phyloP scores from a whole-genome alignment of 1,139 yeast genomes.

The Meyerozyma athensensis region DNA sequence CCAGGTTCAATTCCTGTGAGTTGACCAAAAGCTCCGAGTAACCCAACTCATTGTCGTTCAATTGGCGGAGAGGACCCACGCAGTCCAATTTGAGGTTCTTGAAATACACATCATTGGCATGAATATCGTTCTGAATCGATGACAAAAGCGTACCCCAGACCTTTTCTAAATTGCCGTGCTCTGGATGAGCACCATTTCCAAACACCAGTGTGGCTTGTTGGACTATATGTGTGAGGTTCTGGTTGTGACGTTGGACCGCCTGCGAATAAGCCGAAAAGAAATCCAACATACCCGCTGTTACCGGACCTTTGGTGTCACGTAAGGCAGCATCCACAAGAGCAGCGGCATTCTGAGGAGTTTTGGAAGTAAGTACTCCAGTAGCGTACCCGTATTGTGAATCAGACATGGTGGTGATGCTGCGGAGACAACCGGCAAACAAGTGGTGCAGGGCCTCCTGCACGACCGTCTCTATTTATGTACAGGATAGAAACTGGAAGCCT shows the following conservation, averaged over 20 bases:
- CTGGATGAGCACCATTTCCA: constrained; percentile 10
- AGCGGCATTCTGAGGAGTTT: constrained; percentile 41
- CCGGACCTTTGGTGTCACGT: background rate
- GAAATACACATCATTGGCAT: constrained; percentile 47
- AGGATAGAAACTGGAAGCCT: too few relatives aligned
- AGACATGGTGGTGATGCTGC: constrained; percentile 12
- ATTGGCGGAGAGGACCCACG: constrained; percentile 49
- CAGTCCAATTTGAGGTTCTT: constrained; percentile 53
- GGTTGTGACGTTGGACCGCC: constrained; percentile 11
- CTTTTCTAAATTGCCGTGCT: constrained; percentile 52
- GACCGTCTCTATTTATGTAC: too few relatives aligned
- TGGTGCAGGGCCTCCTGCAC: too few relatives aligned
- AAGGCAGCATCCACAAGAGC: constrained; percentile 14
- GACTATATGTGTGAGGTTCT: constrained; percentile 11
- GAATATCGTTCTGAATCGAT: constrained; percentile 49
- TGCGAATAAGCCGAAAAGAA: constrained; percentile 14
- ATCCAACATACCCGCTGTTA: constrained; percentile 10
- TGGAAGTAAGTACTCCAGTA: constrained; percentile 41
- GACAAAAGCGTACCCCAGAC: constrained; percentile 56
- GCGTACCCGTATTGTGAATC: constrained; percentile 25
- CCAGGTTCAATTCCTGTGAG: constrained; percentile 38
- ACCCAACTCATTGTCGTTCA: constrained; percentile 49
- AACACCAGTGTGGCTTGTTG: constrained; percentile 8
- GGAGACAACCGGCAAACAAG: too few relatives aligned
- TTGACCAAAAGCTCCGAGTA: constrained; percentile 39